phyloP scores from a whole-genome alignment of 352 stramenopile genomes.

The Pythium phragmitis region DNA sequence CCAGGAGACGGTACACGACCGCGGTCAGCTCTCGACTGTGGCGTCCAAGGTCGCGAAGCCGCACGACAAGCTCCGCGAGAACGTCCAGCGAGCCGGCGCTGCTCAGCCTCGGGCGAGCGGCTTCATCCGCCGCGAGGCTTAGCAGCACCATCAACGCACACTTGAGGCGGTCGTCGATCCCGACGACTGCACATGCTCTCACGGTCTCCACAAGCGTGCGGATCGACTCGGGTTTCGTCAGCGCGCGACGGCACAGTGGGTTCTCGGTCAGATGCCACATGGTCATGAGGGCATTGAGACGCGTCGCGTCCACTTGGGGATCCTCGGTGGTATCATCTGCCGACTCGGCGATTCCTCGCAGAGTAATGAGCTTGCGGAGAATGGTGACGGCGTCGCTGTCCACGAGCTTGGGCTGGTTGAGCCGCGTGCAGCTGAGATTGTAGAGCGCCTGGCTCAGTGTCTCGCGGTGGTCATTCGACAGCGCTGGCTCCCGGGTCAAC shows the following conservation, averaged over 20 bases:
- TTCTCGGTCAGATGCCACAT: constrained; percentile 61
- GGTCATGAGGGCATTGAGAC: constrained; percentile 47
- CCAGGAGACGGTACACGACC: constrained; percentile 51
- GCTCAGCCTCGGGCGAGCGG: constrained; percentile 45
- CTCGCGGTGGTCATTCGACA: constrained; percentile 34
- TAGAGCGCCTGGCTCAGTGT: constrained; percentile 57
- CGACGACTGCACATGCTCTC: constrained; percentile 5
- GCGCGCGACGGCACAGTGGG: constrained; percentile 38
- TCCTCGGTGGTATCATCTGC: not conserved
- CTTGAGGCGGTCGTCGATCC: constrained; percentile 36
- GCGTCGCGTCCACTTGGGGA: constrained; percentile 25
- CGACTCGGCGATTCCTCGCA: not conserved
- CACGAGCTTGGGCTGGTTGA: constrained; percentile 68
- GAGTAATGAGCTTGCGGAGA: constrained; percentile 32
- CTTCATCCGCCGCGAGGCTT: constrained; percentile 31
- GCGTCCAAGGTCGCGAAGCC: not conserved
- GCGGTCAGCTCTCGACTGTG: constrained; percentile 5
- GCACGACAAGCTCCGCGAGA: constrained; percentile 33
- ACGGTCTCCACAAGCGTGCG: constrained; percentile 49
- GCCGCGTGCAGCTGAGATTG: constrained; percentile 60
- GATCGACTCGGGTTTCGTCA: constrained; percentile 50
- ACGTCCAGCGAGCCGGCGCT: constrained; percentile 37
- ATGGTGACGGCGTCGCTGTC: constrained; percentile 46
- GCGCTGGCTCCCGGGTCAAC: constrained; percentile 34
- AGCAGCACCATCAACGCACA: constrained; percentile 42